Conservation (phyloP, 108 stramenopile genomes). For the Mayamaea pseudoterrestris region DNA sequence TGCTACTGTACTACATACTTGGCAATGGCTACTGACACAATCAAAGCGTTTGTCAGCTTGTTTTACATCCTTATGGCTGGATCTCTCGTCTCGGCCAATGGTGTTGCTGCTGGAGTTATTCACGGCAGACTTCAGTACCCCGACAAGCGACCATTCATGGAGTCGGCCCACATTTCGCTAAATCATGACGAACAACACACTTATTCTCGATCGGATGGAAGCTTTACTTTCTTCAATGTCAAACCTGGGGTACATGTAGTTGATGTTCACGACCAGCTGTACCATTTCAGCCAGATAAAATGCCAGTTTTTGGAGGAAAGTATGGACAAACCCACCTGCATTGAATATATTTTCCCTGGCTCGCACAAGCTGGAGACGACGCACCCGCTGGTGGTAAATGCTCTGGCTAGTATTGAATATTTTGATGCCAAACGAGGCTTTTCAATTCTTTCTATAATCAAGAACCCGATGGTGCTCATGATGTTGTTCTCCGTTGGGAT, state of each 20-base stretch:
- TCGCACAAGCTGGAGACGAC: constrained; percentile 51
- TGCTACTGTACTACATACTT: too few relatives aligned
- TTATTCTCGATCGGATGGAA: constrained; percentile 54
- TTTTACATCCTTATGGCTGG: too few relatives aligned
- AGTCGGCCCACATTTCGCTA: constrained; percentile 51
- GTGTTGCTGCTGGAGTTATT: background rate
- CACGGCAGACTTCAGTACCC: constrained; percentile 26
- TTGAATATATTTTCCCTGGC: constrained; percentile 79
- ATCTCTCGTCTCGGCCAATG: too few relatives aligned
- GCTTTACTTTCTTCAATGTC: constrained; percentile 62
- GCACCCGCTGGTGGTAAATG: constrained; percentile 59
- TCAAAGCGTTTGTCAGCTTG: too few relatives aligned
- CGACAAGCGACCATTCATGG: constrained; percentile 38
- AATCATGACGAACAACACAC: constrained; percentile 69
- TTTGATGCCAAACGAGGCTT: constrained; percentile 64
- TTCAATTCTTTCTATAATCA: constrained; percentile 49
- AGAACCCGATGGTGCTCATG: constrained; percentile 87
- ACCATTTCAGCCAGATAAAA: constrained; percentile 71
- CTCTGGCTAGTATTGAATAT: constrained; percentile 67
- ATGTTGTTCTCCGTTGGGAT: constrained; percentile 59
- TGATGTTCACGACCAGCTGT: constrained; percentile 53
- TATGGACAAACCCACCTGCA: constrained; percentile 66
- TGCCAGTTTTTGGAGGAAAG: constrained; percentile 58
- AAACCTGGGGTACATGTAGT: constrained; percentile 70
- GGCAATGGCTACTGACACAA: too few relatives aligned